Evolutionary conservation across 2,329 filamentous ascomycete genomes (phyloP), one percentile per base, ranked within the genome.

Genomic region (Ascochyta koolunga): DNA sequence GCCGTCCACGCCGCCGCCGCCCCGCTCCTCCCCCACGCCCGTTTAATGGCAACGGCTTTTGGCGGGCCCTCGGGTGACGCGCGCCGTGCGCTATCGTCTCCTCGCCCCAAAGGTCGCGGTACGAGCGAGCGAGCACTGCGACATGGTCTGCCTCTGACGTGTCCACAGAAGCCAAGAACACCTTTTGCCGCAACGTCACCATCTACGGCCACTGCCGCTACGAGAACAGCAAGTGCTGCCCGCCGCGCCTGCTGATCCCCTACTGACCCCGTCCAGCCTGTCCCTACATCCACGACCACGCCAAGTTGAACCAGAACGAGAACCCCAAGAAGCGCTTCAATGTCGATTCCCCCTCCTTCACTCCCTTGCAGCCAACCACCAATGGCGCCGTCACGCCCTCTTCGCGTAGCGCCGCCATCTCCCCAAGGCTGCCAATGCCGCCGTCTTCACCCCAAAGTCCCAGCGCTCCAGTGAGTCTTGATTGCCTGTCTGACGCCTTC

Each of bases 271-370:
- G 48, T 53, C 54, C 54, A 74, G 72, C 72, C 56, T 96, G 92
- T 77, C 87, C 89, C 62, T 96, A 96, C 78, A 95, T 92, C 70
- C 92, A 96, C 77, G 90, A 95, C 64, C 85, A 86, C 54, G 82
- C 85, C 64, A 91, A 87, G 76, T 78, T 80, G 60, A 79, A 77
- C 71, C 80, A 81, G 68, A 67, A 76, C 69, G 84, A 86, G 51
- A 77, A 73, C 54, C 62, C 65, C 29, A 91, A 91, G 76, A 95
- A 92, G 75, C 82, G 89, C 24, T 82, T 99, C 63, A 99, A 96
- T 75, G 95, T 96, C 69, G 95, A 98, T 69, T 98, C 95, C 8
- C 93, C 95, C 11, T 91, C 93, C 41, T 99, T 99, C 74, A 97
- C 91, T 0, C 93, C 93, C 32, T 78, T 84, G 36, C 77, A 80